phyloP scores from a whole-genome alignment of 495 filamentous ascomycete genomes.

The Penicillium salamii region DNA sequence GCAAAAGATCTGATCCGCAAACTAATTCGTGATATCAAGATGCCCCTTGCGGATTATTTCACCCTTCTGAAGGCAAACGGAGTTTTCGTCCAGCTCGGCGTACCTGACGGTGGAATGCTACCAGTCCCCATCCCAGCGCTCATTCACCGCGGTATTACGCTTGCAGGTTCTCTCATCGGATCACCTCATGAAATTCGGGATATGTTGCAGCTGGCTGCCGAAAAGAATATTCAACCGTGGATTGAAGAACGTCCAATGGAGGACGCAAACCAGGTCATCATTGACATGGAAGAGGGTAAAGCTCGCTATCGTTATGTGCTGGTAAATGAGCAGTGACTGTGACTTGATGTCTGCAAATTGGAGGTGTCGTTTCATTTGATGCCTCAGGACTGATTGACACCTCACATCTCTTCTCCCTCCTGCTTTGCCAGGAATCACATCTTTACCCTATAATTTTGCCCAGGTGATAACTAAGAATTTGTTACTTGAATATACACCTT shows the following conservation, averaged over 20 bases:
- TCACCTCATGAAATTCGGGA: constrained; percentile 65
- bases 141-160: no score
- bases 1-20: no score
- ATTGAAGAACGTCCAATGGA: constrained; percentile 67
- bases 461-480: no score
- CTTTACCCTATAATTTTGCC: no score
- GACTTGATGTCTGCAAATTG: no score
- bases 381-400: no score
- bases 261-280: constrained; percentile 67
- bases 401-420: no score
- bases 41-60: constrained; percentile 66
- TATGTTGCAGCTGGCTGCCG: constrained; percentile 69
- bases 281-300: constrained; percentile 65
- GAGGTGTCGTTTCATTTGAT: no score
- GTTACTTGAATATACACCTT: no score
- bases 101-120: constrained; percentile 51
- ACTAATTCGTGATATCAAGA: constrained; percentile 58
- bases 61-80: constrained; percentile 58
- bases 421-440: no score
- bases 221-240: constrained; percentile 70
- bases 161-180: no score
- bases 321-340: constrained; percentile 48
- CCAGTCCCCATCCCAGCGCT: no score
- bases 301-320: constrained; percentile 76
- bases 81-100: constrained; percentile 71